A percentile compares a stretch with the other conserved stretches of the same genome.
Conservation (phyloP, 306 rosid species). For the Lathyrus sativus region DNA sequence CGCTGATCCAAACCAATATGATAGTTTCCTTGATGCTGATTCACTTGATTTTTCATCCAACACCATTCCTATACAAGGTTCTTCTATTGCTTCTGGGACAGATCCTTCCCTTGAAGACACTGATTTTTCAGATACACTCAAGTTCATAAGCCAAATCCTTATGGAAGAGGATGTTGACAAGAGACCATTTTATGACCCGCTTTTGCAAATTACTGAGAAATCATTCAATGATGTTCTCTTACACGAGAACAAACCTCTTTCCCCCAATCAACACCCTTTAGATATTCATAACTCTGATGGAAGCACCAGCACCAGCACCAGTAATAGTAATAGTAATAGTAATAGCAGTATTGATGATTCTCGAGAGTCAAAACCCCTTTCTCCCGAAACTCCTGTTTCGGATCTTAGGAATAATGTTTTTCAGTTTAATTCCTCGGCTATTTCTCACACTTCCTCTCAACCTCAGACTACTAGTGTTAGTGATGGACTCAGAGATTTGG, state of each 20-base stretch:
- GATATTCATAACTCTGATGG: slow-evolving; percentile 31
- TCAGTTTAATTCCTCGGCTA: slow-evolving; percentile 39
- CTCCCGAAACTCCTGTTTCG: slow-evolving; percentile 39
- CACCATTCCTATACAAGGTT: background rate
- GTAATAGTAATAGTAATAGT: slow-evolving; percentile 4
- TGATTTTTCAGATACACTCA: slow-evolving; percentile 48
- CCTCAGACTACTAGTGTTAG: slow-evolving; percentile 18
- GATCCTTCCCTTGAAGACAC: slow-evolving; percentile 44
- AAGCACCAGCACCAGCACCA: slow-evolving; percentile 6
- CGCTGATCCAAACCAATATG: slow-evolving; percentile 15
- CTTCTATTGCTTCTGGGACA: background rate
- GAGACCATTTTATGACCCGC: slow-evolving; percentile 55
- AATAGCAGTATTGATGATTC: slow-evolving; percentile 22
- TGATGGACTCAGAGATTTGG: slow-evolving; percentile 37
- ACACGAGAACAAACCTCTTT: slow-evolving; percentile 35
- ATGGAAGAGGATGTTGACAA: slow-evolving; percentile 74
- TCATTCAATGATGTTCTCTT: slow-evolving; percentile 59
- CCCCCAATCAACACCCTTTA: slow-evolving; percentile 52
- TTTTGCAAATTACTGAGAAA: slow-evolving; percentile 64
- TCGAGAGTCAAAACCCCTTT: slow-evolving; percentile 44
- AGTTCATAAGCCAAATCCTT: slow-evolving; percentile 53
- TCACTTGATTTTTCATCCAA: slow-evolving; percentile 12
- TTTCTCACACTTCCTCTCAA: slow-evolving; percentile 34
- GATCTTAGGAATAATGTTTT: slow-evolving; percentile 33
- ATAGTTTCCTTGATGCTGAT: slow-evolving; percentile 6